These are phyloP conservation scores for Luvunga scandens DNA, from an alignment of 345 rosid genomes.

Conservation along the genomic window DNA sequence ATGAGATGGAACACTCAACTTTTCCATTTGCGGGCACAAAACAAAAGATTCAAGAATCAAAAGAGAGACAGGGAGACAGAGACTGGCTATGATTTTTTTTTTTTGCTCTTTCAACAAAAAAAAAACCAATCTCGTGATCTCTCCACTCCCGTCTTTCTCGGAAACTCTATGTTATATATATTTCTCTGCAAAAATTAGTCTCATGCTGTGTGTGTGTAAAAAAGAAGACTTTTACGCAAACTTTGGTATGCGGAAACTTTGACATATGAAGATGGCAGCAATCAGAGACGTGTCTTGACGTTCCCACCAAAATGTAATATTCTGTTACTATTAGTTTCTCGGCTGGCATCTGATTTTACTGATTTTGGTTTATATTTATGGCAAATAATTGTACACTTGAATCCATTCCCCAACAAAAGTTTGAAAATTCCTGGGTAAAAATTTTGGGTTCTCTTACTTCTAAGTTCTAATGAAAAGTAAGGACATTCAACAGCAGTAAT, in stretches of 20 bases:
- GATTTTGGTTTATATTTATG: neutral
- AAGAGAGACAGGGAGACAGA: conserved; percentile 5
- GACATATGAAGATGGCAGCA: too few species aligned
- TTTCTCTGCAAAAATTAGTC: neutral
- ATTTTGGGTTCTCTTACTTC: too few species aligned
- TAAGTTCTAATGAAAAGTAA: too few species aligned
- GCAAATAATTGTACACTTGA: too few species aligned
- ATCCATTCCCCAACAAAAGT: too few species aligned
- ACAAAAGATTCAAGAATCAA: neutral
- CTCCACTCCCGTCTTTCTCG: neutral
- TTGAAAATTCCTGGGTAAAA: too few species aligned
- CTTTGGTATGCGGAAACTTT: neutral
- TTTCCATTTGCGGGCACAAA: conserved; percentile 3
- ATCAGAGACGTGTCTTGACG: too few species aligned
- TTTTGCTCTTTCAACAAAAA: too few species aligned
- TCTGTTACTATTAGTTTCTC: neutral
- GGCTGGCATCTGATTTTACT: neutral
- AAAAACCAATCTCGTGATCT: neutral
- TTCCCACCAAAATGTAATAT: too few species aligned
- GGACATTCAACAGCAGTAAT: too few species aligned
- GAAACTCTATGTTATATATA: neutral
- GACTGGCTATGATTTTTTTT: neutral
- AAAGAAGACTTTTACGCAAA: neutral
- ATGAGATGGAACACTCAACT: conserved; percentile 31
- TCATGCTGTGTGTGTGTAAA: neutral